phyloP scores from a whole-genome alignment of 1,284 basidiomycete species.

The Mycosarcoma mackinlayi region DNA sequence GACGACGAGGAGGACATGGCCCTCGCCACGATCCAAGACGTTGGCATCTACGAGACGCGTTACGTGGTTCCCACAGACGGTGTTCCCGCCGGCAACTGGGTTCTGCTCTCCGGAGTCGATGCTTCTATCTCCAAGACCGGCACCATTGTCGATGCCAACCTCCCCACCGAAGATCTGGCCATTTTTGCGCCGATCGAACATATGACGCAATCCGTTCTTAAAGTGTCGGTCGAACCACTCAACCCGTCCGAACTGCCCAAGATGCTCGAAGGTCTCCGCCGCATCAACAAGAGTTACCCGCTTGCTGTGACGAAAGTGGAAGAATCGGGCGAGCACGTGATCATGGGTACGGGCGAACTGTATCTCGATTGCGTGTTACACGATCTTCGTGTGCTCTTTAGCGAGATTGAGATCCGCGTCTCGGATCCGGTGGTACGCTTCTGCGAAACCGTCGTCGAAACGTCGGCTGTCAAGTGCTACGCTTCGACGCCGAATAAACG shows the following conservation, averaged over 20 bases:
- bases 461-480: slow-evolving; percentile 96
- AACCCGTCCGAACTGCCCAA: slow-evolving; percentile 97
- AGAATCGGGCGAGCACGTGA: slow-evolving; percentile 96
- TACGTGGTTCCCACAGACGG: slow-evolving; percentile 90
- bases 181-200: slow-evolving; percentile 96
- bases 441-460: slow-evolving; percentile 98
- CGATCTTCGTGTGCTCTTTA: slow-evolving; percentile 89
- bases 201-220: slow-evolving; percentile 96
- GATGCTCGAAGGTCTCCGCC: slow-evolving; percentile 95
- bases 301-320: slow-evolving; percentile 94
- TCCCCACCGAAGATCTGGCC: slow-evolving; percentile 78
- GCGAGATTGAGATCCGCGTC: slow-evolving; percentile 99
- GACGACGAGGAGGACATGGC: slow-evolving; percentile 99
- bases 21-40: slow-evolving; percentile 82
- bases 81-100: slow-evolving; percentile 89
- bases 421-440: slow-evolving; percentile 99
- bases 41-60: slow-evolving; percentile 91
- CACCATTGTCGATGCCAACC: slow-evolving; percentile 73
- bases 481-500: slow-evolving; percentile 99
- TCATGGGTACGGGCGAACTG: slow-evolving; percentile 95
- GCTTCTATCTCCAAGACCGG: slow-evolving; percentile 94
- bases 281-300: slow-evolving; percentile 97
- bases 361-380: slow-evolving; percentile 98
- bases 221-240: slow-evolving; percentile 97
- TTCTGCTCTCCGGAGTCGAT: slow-evolving; percentile 91